These are phyloP conservation scores for Ascochyta fabae DNA, from an alignment of 2,329 filamentous ascomycete species.

Conservation along the genomic window DNA sequence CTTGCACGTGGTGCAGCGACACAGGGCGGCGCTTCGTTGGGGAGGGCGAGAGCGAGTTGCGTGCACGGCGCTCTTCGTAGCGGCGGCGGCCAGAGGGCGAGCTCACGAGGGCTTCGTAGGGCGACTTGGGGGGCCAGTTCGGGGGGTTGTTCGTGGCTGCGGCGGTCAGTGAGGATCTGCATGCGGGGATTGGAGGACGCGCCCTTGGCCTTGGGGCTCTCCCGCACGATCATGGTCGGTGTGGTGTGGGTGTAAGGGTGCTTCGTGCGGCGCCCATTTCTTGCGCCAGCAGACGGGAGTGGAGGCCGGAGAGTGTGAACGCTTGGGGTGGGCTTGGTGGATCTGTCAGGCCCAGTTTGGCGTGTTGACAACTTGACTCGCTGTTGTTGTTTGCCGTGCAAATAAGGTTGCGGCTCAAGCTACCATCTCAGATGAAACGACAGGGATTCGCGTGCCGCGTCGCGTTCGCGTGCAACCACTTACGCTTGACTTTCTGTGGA, in stretches of 20 bases:
- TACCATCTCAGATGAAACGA: constrained; percentile 36
- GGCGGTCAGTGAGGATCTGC: constrained; percentile 23
- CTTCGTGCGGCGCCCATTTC: constrained; percentile 38
- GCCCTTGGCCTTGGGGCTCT: constrained; percentile 55
- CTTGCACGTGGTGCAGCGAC: constrained; percentile 22
- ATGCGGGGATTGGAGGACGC: constrained; percentile 18
- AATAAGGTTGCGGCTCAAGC: constrained; percentile 32
- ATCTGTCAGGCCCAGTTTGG: constrained; percentile 8
- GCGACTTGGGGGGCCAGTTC: constrained; percentile 68
- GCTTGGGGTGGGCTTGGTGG: constrained; percentile 12
- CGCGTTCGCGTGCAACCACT: constrained; percentile 17
- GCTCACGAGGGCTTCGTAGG: constrained; percentile 66
- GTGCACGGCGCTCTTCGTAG: constrained; percentile 68
- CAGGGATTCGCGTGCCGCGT: constrained; percentile 38
- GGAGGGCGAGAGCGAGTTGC: constrained; percentile 63
- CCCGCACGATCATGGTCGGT: constrained; percentile 54
- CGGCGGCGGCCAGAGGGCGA: constrained; percentile 81
- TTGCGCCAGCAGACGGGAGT: constrained; percentile 19
- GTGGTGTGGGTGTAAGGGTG: constrained; percentile 22
- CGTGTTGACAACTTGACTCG: constrained; percentile 13
- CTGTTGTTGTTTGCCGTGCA: constrained; percentile 27
- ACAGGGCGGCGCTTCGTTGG: constrained; percentile 58
- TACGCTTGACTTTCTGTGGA: neutral
- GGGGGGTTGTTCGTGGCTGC: constrained; percentile 48
- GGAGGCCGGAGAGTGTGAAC: constrained; percentile 6